Conservation (phyloP, 2,329 filamentous ascomycete genomes). For the Elsinoe arachidis region DNA sequence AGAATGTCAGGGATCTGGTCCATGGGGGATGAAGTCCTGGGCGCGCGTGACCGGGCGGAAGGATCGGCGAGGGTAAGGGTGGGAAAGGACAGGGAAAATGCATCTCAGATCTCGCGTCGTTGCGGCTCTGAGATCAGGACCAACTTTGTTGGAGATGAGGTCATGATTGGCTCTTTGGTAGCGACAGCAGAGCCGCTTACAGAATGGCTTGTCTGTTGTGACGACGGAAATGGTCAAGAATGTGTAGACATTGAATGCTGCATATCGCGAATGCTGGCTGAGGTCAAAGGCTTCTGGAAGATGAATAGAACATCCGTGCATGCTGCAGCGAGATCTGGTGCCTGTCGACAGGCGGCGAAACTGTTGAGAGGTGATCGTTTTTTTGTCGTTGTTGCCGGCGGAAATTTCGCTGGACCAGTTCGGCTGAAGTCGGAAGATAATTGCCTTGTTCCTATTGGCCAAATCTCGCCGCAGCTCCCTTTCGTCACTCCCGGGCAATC, state of each 20-base stretch:
- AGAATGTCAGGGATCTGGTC: constrained; percentile 36
- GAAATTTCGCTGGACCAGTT: constrained; percentile 5
- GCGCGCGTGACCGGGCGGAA: constrained; percentile 5
- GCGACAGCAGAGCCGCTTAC: not conserved
- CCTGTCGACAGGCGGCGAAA: not conserved
- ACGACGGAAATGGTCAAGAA: not conserved
- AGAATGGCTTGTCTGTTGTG: not conserved
- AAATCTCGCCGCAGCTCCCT: constrained; percentile 6
- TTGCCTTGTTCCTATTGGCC: not conserved
- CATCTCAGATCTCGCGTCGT: constrained; percentile 4
- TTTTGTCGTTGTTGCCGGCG: constrained; percentile 8
- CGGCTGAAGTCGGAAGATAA: constrained; percentile 7
- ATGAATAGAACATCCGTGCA: constrained; percentile 1
- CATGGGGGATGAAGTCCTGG: constrained; percentile 22
- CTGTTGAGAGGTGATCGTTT: not conserved
- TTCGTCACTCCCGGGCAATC: constrained; percentile 14
- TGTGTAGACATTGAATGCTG: not conserved
- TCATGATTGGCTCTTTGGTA: constrained; percentile 4
- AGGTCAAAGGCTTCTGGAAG: constrained; percentile 1
- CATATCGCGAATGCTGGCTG: not conserved
- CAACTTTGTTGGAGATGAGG: constrained; percentile 5
- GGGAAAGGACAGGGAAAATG: not conserved
- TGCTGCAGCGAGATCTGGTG: constrained; percentile 2
- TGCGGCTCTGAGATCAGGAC: constrained; percentile 5
- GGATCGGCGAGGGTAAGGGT: not conserved